Conservation (phyloP, 495 filamentous ascomycete genomes). For the Thermothielavioides terrestris region DNA sequence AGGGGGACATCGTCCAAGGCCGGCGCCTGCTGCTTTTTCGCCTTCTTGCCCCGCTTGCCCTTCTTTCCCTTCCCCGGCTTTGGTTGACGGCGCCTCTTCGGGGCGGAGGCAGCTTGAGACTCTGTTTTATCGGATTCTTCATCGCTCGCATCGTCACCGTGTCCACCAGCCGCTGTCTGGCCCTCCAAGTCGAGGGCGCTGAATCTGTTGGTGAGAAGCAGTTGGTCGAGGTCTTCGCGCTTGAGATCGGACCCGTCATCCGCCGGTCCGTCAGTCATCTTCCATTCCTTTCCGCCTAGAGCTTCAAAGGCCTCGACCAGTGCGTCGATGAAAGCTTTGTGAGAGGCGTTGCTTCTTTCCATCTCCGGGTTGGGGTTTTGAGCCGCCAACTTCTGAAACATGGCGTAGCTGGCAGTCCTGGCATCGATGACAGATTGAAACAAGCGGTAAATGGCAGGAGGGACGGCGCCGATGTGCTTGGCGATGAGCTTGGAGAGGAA, state of each 20-base stretch:
- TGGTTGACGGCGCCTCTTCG: conserved; percentile 14
- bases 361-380: conserved; percentile 29
- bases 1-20: conserved; percentile 19
- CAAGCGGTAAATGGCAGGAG: conserved; percentile 19
- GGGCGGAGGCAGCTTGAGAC: conserved; percentile 1
- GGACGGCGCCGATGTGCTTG: conserved; percentile 20
- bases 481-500: conserved; percentile 29
- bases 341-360: conserved; percentile 30
- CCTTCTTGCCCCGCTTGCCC: conserved; percentile 22
- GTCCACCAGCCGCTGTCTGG: too few relatives aligned
- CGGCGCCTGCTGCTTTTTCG: neutral
- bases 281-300: conserved; percentile 24
- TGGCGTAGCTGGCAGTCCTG: conserved; percentile 10
- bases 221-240: conserved; percentile 20
- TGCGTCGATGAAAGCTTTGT: conserved; percentile 35
- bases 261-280: neutral
- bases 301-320: conserved; percentile 28
- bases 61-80: conserved; percentile 36
- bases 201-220: conserved; percentile 29
- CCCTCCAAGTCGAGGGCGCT: conserved; percentile 19
- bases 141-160: conserved; percentile 2
- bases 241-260: conserved; percentile 8
- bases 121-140: conserved; percentile 11
- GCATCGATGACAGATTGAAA: conserved; percentile 28
- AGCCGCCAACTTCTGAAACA: conserved; percentile 25